Conservation (phyloP, 768 basidiomycete species). For the Lepiota brunneoincarnata region DNA sequence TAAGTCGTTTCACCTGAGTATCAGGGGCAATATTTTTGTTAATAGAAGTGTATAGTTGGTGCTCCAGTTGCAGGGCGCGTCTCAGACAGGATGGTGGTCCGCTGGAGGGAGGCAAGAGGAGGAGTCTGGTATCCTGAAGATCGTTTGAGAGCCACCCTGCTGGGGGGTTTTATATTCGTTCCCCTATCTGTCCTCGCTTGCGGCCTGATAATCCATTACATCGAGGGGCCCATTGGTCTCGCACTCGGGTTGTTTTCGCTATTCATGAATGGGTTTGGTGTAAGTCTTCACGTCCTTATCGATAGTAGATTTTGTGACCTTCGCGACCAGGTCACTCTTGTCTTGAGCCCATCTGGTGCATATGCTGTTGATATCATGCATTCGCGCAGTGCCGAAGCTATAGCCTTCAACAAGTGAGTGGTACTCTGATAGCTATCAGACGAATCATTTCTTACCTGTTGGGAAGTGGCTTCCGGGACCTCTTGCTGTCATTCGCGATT, state of each 20-base stretch:
- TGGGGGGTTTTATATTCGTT: conserved; percentile 52
- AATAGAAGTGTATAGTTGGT: conserved; percentile 39
- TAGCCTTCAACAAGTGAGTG: conserved; percentile 13
- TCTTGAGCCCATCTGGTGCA: conserved; percentile 48
- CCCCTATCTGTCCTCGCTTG: conserved; percentile 36
- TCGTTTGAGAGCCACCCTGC: no score
- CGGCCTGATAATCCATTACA: conserved; percentile 18
- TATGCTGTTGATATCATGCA: conserved; percentile 65
- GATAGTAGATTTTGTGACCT: neutral
- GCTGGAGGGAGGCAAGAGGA: conserved; percentile 42
- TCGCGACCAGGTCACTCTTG: no score
- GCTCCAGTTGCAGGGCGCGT: conserved; percentile 56
- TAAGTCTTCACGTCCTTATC: conserved; percentile 19
- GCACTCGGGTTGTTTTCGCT: conserved; percentile 46
- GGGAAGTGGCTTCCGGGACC: conserved; percentile 43
- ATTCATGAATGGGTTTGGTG: conserved; percentile 60
- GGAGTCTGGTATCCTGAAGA: conserved; percentile 44
- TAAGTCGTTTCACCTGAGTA: conserved; percentile 23
- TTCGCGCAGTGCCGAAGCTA: conserved; percentile 8
- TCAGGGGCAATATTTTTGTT: no score
- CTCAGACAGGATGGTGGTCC: conserved; percentile 51
- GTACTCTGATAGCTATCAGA: neutral
- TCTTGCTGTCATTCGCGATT: conserved; percentile 41
- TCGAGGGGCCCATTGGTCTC: conserved; percentile 39
- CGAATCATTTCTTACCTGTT: neutral